phyloP scores from a whole-genome alignment of 2,329 filamentous ascomycete genomes.

The Ophiocordyceps camponoti-leonardi region DNA sequence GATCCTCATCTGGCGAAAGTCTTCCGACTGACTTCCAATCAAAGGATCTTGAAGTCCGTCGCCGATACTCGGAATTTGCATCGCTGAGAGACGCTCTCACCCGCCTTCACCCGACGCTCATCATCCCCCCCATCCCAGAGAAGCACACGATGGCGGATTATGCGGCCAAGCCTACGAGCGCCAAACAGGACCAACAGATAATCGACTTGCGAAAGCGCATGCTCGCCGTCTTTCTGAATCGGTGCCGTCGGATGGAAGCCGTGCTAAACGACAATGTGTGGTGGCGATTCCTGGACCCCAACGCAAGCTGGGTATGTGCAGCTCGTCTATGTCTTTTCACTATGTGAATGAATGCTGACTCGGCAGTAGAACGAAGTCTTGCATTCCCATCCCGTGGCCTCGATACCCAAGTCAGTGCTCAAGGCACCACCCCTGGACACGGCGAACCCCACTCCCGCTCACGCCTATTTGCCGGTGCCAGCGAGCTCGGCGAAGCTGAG shows the following conservation, averaged over 20 bases:
- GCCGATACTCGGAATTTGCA: conserved; percentile 92
- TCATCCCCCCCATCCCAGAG: conserved; percentile 93
- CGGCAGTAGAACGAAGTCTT: conserved; percentile 68
- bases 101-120: conserved; percentile 81
- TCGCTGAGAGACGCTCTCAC: conserved; percentile 79
- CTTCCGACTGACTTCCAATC: conserved; percentile 1
- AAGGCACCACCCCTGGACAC: conserved; percentile 92
- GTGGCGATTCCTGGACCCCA: conserved; percentile 95
- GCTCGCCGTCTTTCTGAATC: conserved; percentile 86
- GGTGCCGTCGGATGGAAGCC: conserved; percentile 83
- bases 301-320: conserved; percentile 74
- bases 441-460: conserved; percentile 77
- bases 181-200: conserved; percentile 92
- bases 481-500: conserved; percentile 74
- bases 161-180: conserved; percentile 91
- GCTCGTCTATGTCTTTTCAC: background rate
- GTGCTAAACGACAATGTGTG: conserved; percentile 87
- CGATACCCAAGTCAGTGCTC: conserved; percentile 82
- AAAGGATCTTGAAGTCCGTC: conserved; percentile 84
- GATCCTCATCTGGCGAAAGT: background rate
- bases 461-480: conserved; percentile 76
- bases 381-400: conserved; percentile 75
- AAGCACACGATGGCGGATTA: conserved; percentile 99
- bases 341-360: conserved; percentile 5
- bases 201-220: conserved; percentile 95